Conservation (phyloP, 2,329 filamentous ascomycete species). For the Podosphaera leucotricha region DNA sequence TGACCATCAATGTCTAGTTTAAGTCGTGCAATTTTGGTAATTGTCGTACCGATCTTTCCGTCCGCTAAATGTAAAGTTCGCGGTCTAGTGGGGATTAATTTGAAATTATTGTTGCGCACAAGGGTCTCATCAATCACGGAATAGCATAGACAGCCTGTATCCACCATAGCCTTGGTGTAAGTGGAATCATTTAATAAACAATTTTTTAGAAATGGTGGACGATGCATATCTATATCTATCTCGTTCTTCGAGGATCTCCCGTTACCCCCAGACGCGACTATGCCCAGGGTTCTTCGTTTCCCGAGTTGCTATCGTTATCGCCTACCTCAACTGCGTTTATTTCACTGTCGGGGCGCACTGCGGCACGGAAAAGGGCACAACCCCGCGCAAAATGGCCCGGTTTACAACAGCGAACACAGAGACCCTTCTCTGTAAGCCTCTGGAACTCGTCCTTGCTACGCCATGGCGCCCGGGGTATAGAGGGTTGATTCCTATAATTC, state of each 20-base stretch:
- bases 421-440: too few relatives aligned
- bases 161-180: background rate
- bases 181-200: background rate
- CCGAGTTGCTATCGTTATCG: background rate
- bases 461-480: too few relatives aligned
- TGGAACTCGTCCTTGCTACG: too few relatives aligned
- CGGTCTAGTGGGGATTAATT: background rate
- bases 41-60: background rate
- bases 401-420: too few relatives aligned
- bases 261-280: background rate
- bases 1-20: background rate
- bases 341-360: too few relatives aligned
- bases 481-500: too few relatives aligned
- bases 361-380: too few relatives aligned
- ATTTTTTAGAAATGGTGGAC: background rate
- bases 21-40: background rate
- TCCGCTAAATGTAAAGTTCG: background rate
- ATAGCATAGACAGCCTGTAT: conserved; percentile 1
- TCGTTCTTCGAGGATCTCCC: background rate
- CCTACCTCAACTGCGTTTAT: background rate
- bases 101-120: background rate
- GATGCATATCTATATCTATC: background rate
- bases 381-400: too few relatives aligned
- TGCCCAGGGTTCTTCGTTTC: background rate
- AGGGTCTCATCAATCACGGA: background rate